phyloP scores from a whole-genome alignment of 345 rosid species.

The Kernera saxatilis region DNA sequence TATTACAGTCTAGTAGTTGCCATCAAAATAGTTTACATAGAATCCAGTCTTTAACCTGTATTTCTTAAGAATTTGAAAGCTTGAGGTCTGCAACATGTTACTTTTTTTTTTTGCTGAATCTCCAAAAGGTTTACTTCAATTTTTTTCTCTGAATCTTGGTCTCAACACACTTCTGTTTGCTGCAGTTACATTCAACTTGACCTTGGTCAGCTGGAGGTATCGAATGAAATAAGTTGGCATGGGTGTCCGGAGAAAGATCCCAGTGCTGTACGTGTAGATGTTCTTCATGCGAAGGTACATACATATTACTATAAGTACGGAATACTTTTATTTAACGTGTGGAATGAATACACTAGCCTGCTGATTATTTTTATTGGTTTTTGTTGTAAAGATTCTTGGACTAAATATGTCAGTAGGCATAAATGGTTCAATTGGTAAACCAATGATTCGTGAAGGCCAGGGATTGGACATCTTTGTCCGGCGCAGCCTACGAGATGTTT shows the following conservation, averaged over 20 bases:
- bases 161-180: conserved; percentile 10
- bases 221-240: conserved; percentile 93
- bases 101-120: not conserved
- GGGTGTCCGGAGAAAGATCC: conserved; percentile 84
- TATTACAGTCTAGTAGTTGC: conserved; percentile 1
- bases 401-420: conserved; percentile 94
- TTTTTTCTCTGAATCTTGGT: conserved; percentile 2
- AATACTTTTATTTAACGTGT: not conserved
- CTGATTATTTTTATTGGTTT: conserved; percentile 14
- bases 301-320: conserved; percentile 6
- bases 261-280: conserved; percentile 87
- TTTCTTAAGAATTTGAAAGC: conserved; percentile 5
- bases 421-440: conserved; percentile 70
- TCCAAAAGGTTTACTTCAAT: not conserved
- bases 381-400: conserved; percentile 69
- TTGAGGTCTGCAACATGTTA: conserved; percentile 7
- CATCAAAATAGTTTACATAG: conserved; percentile 2
- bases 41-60: not conserved
- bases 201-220: conserved; percentile 78
- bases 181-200: conserved; percentile 95
- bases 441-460: conserved; percentile 83
- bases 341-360: not conserved
- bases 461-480: conserved; percentile 82
- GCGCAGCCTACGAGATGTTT: conserved; percentile 93
- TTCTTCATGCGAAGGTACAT: conserved; percentile 90